phyloP scores from a whole-genome alignment of 257 asterid species.

The Nicotiana knightiana region DNA sequence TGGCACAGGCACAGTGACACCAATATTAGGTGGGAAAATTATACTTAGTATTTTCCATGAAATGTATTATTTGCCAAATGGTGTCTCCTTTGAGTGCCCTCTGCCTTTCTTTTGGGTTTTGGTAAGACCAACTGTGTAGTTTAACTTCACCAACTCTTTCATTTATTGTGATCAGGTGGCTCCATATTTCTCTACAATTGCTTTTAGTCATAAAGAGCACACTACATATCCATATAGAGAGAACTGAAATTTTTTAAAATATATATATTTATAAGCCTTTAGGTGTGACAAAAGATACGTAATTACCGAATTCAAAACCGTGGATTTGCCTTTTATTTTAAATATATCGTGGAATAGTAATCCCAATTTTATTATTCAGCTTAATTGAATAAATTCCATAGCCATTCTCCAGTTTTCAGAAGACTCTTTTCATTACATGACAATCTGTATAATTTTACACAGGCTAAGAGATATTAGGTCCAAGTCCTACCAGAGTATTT shows the following conservation, averaged over 20 bases:
- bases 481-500: background rate
- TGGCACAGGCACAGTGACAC: background rate
- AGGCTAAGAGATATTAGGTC: background rate
- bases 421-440: background rate
- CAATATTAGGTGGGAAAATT: background rate
- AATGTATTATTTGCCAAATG: background rate
- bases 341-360: background rate
- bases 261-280: background rate
- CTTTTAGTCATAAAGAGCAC: background rate
- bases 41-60: background rate
- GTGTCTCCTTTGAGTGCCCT: background rate
- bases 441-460: background rate
- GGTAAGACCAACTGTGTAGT: background rate
- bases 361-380: background rate
- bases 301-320: background rate
- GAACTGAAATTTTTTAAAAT: background rate
- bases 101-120: background rate
- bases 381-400: background rate
- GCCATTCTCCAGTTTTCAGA: background rate
- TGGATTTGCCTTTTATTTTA: background rate
- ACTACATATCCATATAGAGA: background rate
- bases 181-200: background rate
- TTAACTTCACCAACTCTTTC: background rate
- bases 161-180: conserved; percentile 5
- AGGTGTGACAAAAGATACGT: background rate